Base-by-base conservation (phyloP, 305 asterid species). In the Fraxinus xanthoxyloides region DNA sequence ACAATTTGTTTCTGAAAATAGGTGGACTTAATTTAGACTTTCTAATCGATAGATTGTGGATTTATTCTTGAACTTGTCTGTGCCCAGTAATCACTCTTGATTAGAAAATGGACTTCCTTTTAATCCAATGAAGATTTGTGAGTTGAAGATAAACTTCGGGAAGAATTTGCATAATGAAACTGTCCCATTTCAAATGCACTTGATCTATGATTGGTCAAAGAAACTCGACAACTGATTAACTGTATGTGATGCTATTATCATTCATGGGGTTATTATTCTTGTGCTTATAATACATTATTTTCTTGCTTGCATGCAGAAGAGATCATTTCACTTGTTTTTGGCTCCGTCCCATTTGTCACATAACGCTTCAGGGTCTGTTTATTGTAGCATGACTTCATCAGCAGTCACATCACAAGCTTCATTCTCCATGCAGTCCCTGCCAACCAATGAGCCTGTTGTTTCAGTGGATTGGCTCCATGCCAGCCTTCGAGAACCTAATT, bases 401-500 rank as follows among this genome's bases (percentile, higher is more conserved):
- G 88, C 88, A 21, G 90, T 87, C 77, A 85, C 90, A 40, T 90
- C 94, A 4, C 92, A 87, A 82, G 84, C 89, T 85, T 88, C 93
- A 46, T 92, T 82, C 87, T 89, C 97, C 48, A 78, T 84, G 85
- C 85, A 82, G 13, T 83, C 97, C 82, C 67, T 90, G 81, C 81
- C 91, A n/a, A 76, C 87, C 23, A 86, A 78, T 28, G 95, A 94
- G 78, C 92, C 98, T 82, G 97, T 93, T 82, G 98, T 93, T 82
- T 94, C 98, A 10, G 99, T 89, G 81, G 98, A 93, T 43, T 96
- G 98, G 98, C 98, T 96, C 79, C 97, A 93, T 59, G 89, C 93
- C 28, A 96, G 23, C 79, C 93, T 95, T 67, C 87, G 85, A 78
- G 93, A 87, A 80, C 94, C 97, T 72, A 93, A 91, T 81, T 86